phyloP scores from a whole-genome alignment of 164 flowering plant genomes.

The Annona squamosa region DNA sequence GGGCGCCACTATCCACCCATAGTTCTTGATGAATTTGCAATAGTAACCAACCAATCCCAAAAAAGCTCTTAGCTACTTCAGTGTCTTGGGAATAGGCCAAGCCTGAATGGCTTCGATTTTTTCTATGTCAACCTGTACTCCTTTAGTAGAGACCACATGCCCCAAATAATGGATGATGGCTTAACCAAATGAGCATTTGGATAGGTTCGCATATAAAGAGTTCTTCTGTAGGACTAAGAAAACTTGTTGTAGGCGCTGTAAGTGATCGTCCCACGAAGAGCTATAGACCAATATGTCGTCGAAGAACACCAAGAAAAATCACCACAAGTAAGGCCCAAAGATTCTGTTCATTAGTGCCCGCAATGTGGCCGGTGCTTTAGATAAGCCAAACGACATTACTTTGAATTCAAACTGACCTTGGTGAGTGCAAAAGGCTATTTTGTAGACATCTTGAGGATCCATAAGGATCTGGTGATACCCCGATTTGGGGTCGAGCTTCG shows the following conservation, averaged over 20 bases:
- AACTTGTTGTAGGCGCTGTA: background rate
- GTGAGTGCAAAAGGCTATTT: constrained; percentile 5
- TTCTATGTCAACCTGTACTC: background rate
- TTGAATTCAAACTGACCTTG: constrained; percentile 1
- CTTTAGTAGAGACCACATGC: background rate
- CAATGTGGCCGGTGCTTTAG: constrained; percentile 1
- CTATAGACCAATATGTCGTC: background rate
- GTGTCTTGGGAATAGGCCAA: background rate
- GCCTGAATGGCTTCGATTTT: background rate
- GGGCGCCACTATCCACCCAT: background rate
- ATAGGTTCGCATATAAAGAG: background rate
- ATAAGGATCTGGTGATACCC: constrained; percentile 2
- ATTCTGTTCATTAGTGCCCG: background rate
- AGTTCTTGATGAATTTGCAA: background rate
- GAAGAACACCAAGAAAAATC: constrained; percentile 1
- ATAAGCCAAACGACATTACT: constrained; percentile 6
- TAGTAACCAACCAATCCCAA: constrained; percentile 10
- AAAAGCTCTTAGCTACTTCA: background rate
- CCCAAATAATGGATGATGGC: background rate
- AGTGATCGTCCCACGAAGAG: background rate
- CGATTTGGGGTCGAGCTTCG: background rate
- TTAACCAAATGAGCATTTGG: background rate
- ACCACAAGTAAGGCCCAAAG: background rate
- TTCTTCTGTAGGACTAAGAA: background rate
- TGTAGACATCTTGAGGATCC: background rate